Evolutionary conservation across 306 rosid genomes (phyloP).

Genomic region (Pyrus betulifolia): DNA sequence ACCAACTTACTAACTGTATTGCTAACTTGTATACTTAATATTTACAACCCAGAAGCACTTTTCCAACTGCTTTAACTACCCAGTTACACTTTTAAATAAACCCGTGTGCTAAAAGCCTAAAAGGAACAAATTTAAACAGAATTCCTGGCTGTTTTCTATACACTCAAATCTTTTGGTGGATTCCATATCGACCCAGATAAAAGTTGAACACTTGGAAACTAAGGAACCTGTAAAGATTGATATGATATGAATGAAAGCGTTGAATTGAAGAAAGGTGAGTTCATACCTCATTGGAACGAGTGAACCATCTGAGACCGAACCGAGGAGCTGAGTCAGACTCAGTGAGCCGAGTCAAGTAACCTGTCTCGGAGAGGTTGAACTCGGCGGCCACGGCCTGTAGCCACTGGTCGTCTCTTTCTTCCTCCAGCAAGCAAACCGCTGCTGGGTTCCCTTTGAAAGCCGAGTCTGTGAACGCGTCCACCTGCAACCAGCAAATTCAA

Average conservation of each 20-base stretch:
- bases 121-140: neutral
- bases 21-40: too few species aligned
- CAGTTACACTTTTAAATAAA: neutral
- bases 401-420: slow-evolving; percentile 51
- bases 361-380: slow-evolving; percentile 49
- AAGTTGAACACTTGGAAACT: neutral
- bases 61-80: too few species aligned
- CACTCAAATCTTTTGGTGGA: neutral
- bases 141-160: neutral
- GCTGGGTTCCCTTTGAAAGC: slow-evolving; percentile 78
- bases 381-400: slow-evolving; percentile 52
- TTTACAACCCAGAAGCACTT: too few species aligned
- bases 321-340: slow-evolving; percentile 29
- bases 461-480: slow-evolving; percentile 60
- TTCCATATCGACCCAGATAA: neutral
- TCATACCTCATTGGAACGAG: slow-evolving; percentile 54
- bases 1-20: too few species aligned
- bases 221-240: too few species aligned
- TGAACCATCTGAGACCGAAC: slow-evolving; percentile 75
- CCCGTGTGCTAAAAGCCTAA: neutral
- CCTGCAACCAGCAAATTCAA: slow-evolving; percentile 19
- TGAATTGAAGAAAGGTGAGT: neutral
- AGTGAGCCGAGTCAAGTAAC: slow-evolving; percentile 32
- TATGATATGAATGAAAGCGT: too few species aligned
- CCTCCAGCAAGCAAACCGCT: slow-evolving; percentile 56